Percentiles rank a stretch among this genome's conserved stretches.
Conservation (phyloP, 768 basidiomycete genomes). For the Melanogaster broomeanus region DNA sequence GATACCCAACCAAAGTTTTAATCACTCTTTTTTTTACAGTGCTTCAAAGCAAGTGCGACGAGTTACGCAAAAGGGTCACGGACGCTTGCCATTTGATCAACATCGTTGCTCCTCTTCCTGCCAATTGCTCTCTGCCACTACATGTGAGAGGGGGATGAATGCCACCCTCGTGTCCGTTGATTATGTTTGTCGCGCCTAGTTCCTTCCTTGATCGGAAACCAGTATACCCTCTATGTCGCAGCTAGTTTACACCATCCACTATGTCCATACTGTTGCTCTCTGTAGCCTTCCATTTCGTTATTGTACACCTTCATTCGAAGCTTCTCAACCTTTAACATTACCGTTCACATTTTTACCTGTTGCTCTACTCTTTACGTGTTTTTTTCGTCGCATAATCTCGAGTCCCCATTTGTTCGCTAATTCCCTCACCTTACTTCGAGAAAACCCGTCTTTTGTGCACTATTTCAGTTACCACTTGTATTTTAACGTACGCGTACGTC, state of each 20-base stretch:
- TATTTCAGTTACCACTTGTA: slow-evolving; percentile 9
- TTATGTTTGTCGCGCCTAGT: not conserved
- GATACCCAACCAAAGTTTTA: slow-evolving; percentile 6
- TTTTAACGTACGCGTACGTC: slow-evolving; percentile 15
- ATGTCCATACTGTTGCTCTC: slow-evolving; percentile 29
- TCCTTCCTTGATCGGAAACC: slow-evolving; percentile 6
- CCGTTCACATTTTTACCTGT: slow-evolving; percentile 10
- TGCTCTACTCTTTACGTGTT: not conserved
- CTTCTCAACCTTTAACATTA: not conserved
- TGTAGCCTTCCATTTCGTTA: slow-evolving; percentile 30
- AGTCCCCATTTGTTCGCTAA: slow-evolving; percentile 10
- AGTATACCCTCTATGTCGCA: slow-evolving; percentile 27
- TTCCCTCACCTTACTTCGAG: not conserved
- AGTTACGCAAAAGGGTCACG: slow-evolving; percentile 48
- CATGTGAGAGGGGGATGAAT: slow-evolving; percentile 30
- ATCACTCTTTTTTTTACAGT: slow-evolving; percentile 30
- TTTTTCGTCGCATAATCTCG: slow-evolving; percentile 12
- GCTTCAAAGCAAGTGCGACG: slow-evolving; percentile 49
- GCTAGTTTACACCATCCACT: slow-evolving; percentile 29
- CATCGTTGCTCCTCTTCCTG: slow-evolving; percentile 42
- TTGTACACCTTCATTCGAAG: slow-evolving; percentile 19
- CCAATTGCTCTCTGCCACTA: slow-evolving; percentile 40
- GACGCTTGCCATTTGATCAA: slow-evolving; percentile 48
- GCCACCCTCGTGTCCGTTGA: not conserved
- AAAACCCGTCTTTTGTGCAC: not conserved